Evolutionary conservation across 2,329 filamentous ascomycete genomes (phyloP), one percentile per base, ranked within the genome.

Genomic region (Pseudonectria foliicola): DNA sequence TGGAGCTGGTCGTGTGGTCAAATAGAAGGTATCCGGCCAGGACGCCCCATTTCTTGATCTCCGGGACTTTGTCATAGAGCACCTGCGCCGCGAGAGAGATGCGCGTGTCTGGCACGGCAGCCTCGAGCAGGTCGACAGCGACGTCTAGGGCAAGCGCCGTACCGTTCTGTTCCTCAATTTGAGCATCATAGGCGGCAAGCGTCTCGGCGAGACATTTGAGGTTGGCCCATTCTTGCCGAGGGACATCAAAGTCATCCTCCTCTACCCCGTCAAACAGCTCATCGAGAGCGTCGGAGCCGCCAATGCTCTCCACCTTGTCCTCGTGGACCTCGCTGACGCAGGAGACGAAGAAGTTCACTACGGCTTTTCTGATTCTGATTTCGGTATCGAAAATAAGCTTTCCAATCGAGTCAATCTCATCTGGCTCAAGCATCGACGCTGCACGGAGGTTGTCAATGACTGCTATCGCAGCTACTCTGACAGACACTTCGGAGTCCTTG

Each of bases 381-480:
- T 96, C 90, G 1, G 80, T 75, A 51, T 98, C 92, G 52, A 95
- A 95, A 10, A 96, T 81, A 25, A 96, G 73, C 53, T 82, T 82
- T 27, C 89, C 89, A 30, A 96, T 77, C 4, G 80, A 75, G 56
- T 96, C 92, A 39, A 98, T 83, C 57, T 98, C 92, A 48, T 85
- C 78, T 0, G 90, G 89, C 49, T 96, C 89, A 2, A 98, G 72
- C 59, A 95, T 77, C 15, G 88, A 90, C 6, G 82, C 83, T 43
- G 87, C 80, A 35, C 90, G 80, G 37, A 98, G 73, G 15, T 82
- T 72, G 46, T 94, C 85, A 13, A 95, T 77, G 27, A 95, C 73
- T 34, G 85, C 77, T 31, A 98, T 83, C 7, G 86, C 82, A 6
- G 80, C 73, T 7, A 87, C 82, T 25, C 92, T 80, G 21, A 96